A percentile compares a stretch with the other conserved stretches of the same genome.
Evolutionary conservation across 371 early-diverging fungal genomes (phyloP).

Genomic region (Syncephalastrum monosporum): DNA sequence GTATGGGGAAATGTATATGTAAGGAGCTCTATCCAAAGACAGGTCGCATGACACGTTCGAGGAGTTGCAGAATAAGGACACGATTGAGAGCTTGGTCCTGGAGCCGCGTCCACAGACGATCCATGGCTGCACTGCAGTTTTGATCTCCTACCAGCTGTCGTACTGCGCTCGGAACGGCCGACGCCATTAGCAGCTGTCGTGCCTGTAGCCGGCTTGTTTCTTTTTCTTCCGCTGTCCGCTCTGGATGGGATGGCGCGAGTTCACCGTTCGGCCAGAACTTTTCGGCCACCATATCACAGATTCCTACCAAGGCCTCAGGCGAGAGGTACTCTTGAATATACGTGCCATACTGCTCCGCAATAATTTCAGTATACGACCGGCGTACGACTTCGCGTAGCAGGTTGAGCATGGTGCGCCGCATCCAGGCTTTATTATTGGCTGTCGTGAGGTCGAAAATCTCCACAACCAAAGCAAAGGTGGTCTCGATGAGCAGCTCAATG

Average conservation of each 20-base stretch:
- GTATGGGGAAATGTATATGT: constrained; percentile 1
- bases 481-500: constrained; percentile 47
- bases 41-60: constrained; percentile 44
- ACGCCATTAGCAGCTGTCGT: constrained; percentile 26
- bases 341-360: constrained; percentile 38
- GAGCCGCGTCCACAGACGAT: constrained; percentile 42
- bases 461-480: constrained; percentile 43
- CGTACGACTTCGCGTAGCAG: constrained; percentile 44
- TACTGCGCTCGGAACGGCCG: constrained; percentile 38
- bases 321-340: constrained; percentile 37
- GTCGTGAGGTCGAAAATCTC: constrained; percentile 48
- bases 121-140: constrained; percentile 46
- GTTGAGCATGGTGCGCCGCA: constrained; percentile 43
- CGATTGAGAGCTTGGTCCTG: constrained; percentile 42
- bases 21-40: constrained; percentile 30
- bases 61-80: constrained; percentile 38
- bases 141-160: constrained; percentile 50
- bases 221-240: constrained; percentile 31
- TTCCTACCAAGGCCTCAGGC: constrained; percentile 31
- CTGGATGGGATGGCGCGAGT: constrained; percentile 7
- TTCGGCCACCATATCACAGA: constrained; percentile 26
- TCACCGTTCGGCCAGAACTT: constrained; percentile 42
- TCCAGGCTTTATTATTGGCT: constrained; percentile 48
- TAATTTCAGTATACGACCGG: constrained; percentile 44
- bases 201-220: constrained; percentile 30